A percentile compares a stretch with the other conserved stretches of the same genome.
Evolutionary conservation across 139 green algal genomes (phyloP).

Genomic region (Chlorella vulgaris): DNA sequence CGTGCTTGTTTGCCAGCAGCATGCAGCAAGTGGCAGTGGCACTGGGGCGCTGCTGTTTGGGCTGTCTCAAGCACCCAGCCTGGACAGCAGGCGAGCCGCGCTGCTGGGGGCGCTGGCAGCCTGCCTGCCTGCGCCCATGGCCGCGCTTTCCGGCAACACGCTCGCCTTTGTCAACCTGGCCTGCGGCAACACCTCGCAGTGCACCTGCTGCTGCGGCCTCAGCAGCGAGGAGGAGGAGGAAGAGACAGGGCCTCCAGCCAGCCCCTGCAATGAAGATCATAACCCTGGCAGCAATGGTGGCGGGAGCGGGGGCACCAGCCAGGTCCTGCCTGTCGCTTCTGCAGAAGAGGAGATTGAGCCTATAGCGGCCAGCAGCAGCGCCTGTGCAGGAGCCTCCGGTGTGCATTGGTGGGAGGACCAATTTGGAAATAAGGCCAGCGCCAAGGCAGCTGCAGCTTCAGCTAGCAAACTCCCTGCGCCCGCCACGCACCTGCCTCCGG

Average conservation of each 20-base stretch:
- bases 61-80: neutral
- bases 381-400: too few relatives aligned
- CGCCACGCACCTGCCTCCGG: too few relatives aligned
- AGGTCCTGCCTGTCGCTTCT: neutral
- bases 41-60: conserved; percentile 30
- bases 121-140: conserved; percentile 17
- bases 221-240: conserved; percentile 12
- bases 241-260: neutral
- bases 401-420: neutral
- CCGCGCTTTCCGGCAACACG: conserved; percentile 1
- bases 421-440: neutral
- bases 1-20: neutral
- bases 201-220: conserved; percentile 17
- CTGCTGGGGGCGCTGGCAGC: conserved; percentile 9
- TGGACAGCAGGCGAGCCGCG: neutral
- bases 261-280: neutral
- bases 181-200: neutral
- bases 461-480: too few relatives aligned
- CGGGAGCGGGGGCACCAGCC: neutral
- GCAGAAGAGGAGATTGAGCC: neutral
- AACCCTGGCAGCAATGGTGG: neutral
- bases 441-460: neutral
- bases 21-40: neutral
- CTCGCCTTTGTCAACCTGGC: conserved; percentile 21
- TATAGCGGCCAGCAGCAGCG: too few relatives aligned